These are phyloP conservation scores for Ambispora gerdemannii DNA, from an alignment of 192 early-diverging fungal genomes.

Conservation along the genomic window DNA sequence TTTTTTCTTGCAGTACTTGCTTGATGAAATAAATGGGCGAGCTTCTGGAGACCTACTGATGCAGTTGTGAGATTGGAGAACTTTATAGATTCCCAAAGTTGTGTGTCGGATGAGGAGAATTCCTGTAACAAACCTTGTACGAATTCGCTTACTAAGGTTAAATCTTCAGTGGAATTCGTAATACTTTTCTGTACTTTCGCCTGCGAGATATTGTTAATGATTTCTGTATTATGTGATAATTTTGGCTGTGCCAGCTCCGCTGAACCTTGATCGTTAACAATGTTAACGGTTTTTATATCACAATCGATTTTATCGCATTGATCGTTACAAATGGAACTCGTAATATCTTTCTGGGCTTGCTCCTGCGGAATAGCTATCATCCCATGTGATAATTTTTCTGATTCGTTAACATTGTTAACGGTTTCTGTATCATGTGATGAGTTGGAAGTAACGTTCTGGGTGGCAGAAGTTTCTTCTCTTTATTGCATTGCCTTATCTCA, in stretches of 20 bases:
- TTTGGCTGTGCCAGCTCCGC: too few species aligned
- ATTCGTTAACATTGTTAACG: slow-evolving; percentile 6
- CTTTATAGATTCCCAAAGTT: slow-evolving; percentile 7
- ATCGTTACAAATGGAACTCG: too few species aligned
- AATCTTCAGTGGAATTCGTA: background rate
- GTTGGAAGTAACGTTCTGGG: too few species aligned
- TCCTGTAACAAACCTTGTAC: slow-evolving; percentile 24
- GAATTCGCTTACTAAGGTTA: slow-evolving; percentile 4
- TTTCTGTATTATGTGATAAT: too few species aligned
- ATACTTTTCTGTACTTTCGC: too few species aligned
- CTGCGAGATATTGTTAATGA: slow-evolving; percentile 1
- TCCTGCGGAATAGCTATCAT: too few species aligned
- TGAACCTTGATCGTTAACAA: too few species aligned
- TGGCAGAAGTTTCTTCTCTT: background rate
- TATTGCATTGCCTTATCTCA: background rate
- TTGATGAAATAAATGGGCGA: slow-evolving; percentile 14
- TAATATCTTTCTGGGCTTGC: too few species aligned
- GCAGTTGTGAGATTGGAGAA: background rate
- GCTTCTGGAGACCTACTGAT: slow-evolving; percentile 10
- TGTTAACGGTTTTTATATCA: too few species aligned
- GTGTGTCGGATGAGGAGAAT: background rate
- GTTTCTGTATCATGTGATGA: too few species aligned
- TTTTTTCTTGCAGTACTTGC: slow-evolving; percentile 12
- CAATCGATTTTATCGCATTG: too few species aligned
- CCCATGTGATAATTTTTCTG: slow-evolving; percentile 10